Conservation (phyloP, 768 basidiomycete species). For the Mycena pura region DNA sequence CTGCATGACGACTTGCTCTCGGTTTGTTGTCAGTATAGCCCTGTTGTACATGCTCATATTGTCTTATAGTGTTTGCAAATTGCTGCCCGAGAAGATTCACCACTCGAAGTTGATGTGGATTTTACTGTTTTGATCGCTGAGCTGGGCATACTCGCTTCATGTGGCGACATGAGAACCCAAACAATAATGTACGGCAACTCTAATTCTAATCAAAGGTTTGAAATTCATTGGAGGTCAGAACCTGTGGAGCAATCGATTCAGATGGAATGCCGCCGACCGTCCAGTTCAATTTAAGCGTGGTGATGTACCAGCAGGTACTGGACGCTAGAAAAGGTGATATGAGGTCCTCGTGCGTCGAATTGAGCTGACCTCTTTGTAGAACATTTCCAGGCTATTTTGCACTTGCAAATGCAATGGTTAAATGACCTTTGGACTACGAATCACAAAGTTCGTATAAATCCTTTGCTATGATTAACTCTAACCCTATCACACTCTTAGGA, state of each 20-base stretch:
- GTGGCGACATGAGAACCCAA: background rate
- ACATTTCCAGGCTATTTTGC: slow-evolving; percentile 37
- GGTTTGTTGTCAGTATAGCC: slow-evolving; percentile 23
- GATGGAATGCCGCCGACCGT: slow-evolving; percentile 41
- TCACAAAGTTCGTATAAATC: slow-evolving; percentile 31
- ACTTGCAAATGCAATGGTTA: slow-evolving; percentile 56
- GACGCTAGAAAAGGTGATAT: slow-evolving; percentile 50
- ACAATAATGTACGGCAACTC: background rate
- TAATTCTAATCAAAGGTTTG: background rate
- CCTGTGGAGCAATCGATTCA: slow-evolving; percentile 46
- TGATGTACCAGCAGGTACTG: slow-evolving; percentile 60
- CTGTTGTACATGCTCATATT: background rate
- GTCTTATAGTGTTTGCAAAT: slow-evolving; percentile 9
- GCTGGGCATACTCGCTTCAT: slow-evolving; percentile 41
- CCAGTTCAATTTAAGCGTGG: slow-evolving; percentile 51
- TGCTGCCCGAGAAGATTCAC: background rate
- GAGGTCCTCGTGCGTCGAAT: background rate
- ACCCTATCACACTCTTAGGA: slow-evolving; percentile 15
- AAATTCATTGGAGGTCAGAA: slow-evolving; percentile 20
- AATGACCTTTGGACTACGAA: slow-evolving; percentile 52
- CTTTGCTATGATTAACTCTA: background rate
- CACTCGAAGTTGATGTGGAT: slow-evolving; percentile 12
- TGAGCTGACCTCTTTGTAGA: slow-evolving; percentile 32
- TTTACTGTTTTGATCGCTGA: slow-evolving; percentile 37
- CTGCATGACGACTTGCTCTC: slow-evolving; percentile 32